Evolutionary conservation across 345 rosid genomes (phyloP).

Genomic region (Dimocarpus longan): DNA sequence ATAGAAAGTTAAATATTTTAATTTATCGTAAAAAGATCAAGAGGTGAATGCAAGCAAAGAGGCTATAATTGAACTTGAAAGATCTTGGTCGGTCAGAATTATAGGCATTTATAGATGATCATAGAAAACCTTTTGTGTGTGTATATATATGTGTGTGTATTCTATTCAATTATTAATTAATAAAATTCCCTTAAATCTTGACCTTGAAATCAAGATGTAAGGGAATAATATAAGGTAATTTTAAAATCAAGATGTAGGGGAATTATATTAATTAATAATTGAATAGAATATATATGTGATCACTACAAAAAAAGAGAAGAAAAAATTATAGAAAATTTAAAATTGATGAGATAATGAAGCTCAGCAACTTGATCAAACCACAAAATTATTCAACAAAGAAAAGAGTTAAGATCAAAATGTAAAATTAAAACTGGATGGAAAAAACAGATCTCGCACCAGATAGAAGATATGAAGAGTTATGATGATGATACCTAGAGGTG

Average conservation of each 20-base stretch:
- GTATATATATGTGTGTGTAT: too few species aligned
- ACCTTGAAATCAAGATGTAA: too few species aligned
- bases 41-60: background rate
- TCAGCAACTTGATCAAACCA: background rate
- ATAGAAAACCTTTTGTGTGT: too few species aligned
- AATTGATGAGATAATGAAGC: background rate
- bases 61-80: background rate
- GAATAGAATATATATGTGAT: background rate
- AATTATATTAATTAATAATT: too few species aligned
- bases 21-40: background rate
- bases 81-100: background rate
- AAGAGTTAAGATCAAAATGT: background rate
- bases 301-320: background rate
- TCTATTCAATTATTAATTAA: too few species aligned
- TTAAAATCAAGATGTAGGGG: too few species aligned
- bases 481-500: conserved; percentile 55
- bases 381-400: background rate
- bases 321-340: background rate
- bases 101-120: background rate
- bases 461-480: background rate
- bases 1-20: background rate
- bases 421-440: background rate
- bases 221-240: too few species aligned
- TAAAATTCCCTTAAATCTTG: too few species aligned
- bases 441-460: background rate